Percentiles rank a stretch among this genome's conserved stretches.
Evolutionary conservation across 768 basidiomycete species (phyloP).

Genomic region (Termitomyces sp.): DNA sequence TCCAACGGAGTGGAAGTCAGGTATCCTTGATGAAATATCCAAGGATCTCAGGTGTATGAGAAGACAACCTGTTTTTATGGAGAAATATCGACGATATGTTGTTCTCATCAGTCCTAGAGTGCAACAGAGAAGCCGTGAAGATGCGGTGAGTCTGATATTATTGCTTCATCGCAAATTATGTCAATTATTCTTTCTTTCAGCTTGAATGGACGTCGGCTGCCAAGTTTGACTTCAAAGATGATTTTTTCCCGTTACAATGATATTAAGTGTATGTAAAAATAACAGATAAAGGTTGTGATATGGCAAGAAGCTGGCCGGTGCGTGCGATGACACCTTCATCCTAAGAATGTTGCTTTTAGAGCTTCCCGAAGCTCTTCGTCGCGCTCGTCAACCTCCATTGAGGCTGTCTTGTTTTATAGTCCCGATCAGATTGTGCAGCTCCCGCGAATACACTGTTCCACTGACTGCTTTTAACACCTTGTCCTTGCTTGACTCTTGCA

Average conservation of each 20-base stretch:
- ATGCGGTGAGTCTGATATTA: conserved; percentile 44
- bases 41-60: conserved; percentile 53
- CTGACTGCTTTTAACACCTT: conserved; percentile 42
- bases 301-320: not conserved
- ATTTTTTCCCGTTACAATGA: conserved; percentile 34
- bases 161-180: not conserved
- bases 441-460: not conserved
- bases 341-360: conserved; percentile 14
- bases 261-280: not conserved
- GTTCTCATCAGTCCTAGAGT: conserved; percentile 44
- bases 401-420: conserved; percentile 5
- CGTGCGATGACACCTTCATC: not conserved
- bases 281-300: not conserved
- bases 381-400: conserved; percentile 16
- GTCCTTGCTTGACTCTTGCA: conserved; percentile 88
- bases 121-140: conserved; percentile 17
- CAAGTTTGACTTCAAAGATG: conserved; percentile 58
- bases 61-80: conserved; percentile 59
- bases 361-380: conserved; percentile 18
- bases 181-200: conserved; percentile 28
- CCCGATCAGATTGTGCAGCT: not conserved
- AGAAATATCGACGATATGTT: conserved; percentile 61
- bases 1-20: conserved; percentile 27
- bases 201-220: conserved; percentile 49
- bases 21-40: conserved; percentile 43